Evolutionary conservation across 192 early-diverging fungal genomes (phyloP).

Genomic region (Chytriomyces sp.): DNA sequence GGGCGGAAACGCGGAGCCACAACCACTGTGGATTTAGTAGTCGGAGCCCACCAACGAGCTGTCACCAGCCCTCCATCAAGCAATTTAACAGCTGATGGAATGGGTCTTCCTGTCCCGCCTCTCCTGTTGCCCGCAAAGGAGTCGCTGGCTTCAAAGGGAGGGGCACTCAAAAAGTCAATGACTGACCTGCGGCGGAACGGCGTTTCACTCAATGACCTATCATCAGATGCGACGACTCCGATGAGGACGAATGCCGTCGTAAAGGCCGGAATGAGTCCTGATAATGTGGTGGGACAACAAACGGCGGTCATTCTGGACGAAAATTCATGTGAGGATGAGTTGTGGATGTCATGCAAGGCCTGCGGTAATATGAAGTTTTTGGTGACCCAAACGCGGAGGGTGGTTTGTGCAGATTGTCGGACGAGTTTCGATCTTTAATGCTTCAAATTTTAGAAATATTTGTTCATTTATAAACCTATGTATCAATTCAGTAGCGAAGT

Average conservation of each 20-base stretch:
- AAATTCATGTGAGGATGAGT: conserved; percentile 2
- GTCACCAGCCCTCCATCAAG: neutral
- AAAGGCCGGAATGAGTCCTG: no score
- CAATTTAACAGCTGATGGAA: neutral
- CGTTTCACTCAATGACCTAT: neutral
- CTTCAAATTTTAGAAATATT: no score
- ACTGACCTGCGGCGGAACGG: neutral
- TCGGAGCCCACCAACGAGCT: neutral
- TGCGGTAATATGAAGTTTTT: conserved; percentile 13
- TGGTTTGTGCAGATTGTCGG: conserved; percentile 23
- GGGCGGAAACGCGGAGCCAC: conserved; percentile 13
- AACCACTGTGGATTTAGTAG: neutral
- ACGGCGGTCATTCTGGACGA: neutral
- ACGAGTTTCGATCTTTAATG: neutral
- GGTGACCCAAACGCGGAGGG: neutral
- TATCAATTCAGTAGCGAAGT: no score
- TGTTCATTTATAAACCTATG: no score
- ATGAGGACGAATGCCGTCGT: no score
- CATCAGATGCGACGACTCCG: no score
- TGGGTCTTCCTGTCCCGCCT: neutral
- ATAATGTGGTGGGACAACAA: no score
- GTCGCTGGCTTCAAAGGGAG: neutral
- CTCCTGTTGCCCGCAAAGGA: neutral
- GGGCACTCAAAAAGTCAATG: neutral
- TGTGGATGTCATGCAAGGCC: neutral